Evolutionary conservation across 352 stramenopile species (phyloP), one percentile per base, ranked within the genome.

Genomic region (Blastocystis hominis): DNA sequence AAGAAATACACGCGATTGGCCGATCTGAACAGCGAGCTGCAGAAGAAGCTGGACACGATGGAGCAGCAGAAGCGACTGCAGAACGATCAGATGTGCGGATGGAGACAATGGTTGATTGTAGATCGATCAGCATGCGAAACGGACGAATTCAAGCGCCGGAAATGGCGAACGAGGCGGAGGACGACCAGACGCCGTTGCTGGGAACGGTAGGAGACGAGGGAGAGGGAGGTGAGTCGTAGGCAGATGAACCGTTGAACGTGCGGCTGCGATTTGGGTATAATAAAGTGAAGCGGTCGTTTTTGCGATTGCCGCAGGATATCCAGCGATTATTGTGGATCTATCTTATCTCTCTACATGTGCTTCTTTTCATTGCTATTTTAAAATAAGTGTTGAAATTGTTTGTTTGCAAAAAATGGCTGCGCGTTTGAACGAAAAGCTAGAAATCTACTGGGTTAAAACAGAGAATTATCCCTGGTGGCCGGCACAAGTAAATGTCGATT

Each of bases 21-120:
- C 9, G 20, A 34, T 7, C 50, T 84, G 7, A 84, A 84, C 30
- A 30, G 17, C 44, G 72, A 84, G 24, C 50, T 84, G 24, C 72
- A 84, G 55, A 84, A 84, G 72, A 84, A 84, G 24, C 10, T 84
- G 40, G 72, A 84, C 20, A 64, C 40, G 54, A 36, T 84, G 53
- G 72, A 84, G 56, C 72, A 84, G 72, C 53, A 84, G 72, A 66
- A 47, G 38, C 72, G 54, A 34, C 59, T 84, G n/a, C 53, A 53
- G 20, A 64, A 50, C 20, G 72, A 84, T 13, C 44, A 84, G 38
- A 24, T 84, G 72, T 84, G 46, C 15, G 55, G 17, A 3, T 50
- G n/a, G 24, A 34, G 24, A 69, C 1, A 7, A 9, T 30, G 7
- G 42, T 66, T 30, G 54, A 1, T 44, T 54, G 36, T 68, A 84